Evolutionary conservation across 1,284 basidiomycete genomes (phyloP).

Genomic region (Irpex sp.): DNA sequence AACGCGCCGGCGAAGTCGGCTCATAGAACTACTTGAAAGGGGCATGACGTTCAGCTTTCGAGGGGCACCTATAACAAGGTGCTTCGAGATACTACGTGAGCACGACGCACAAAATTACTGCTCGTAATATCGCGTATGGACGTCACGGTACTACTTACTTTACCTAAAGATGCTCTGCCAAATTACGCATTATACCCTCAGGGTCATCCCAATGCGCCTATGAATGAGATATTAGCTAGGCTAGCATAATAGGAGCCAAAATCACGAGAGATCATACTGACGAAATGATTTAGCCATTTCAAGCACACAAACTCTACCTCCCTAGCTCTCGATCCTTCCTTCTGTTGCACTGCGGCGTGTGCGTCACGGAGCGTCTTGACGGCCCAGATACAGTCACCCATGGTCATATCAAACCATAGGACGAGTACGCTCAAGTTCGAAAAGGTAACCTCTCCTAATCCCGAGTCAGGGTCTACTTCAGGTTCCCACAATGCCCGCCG

Average conservation of each 20-base stretch:
- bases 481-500: constrained; percentile 8
- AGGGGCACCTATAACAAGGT: too few relatives aligned
- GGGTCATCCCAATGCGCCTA: constrained; percentile 11
- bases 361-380: constrained; percentile 7
- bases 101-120: not conserved
- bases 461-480: not conserved
- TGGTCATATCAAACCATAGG: constrained; percentile 12
- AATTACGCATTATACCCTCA: not conserved
- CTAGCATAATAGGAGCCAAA: not conserved
- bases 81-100: not conserved
- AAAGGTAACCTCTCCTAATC: not conserved
- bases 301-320: constrained; percentile 1
- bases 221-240: not conserved
- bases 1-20: too few relatives aligned
- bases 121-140: not conserved
- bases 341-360: not conserved
- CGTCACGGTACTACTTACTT: not conserved
- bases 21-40: too few relatives aligned
- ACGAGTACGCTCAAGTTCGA: constrained; percentile 10
- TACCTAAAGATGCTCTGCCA: not conserved
- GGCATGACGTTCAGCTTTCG: too few relatives aligned
- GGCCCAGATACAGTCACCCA: constrained; percentile 13
- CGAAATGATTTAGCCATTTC: constrained; percentile 16
- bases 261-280: constrained; percentile 4
- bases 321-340: not conserved